Conservation (phyloP, 2,329 filamentous ascomycete species). For the Fusarium chlamydosporum region DNA sequence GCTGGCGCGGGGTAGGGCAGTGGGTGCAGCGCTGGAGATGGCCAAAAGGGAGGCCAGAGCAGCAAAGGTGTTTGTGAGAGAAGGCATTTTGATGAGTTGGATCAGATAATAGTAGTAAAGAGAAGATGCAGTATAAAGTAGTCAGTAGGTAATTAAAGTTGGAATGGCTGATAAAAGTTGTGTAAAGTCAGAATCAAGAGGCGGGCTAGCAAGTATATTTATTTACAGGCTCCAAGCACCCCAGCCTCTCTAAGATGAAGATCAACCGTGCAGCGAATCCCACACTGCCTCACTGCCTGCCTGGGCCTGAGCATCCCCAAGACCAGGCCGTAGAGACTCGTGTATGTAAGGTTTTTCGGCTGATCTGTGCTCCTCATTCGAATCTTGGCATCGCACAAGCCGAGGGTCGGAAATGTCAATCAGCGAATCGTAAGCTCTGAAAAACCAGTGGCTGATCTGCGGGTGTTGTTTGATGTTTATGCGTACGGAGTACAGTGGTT, state of each 20-base stretch:
- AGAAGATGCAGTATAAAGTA: background rate
- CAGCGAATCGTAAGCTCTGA: slow-evolving; percentile 20
- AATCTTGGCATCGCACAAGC: slow-evolving; percentile 29
- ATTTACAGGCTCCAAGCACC: background rate
- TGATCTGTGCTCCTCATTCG: slow-evolving; percentile 28
- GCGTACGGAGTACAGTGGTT: slow-evolving; percentile 20
- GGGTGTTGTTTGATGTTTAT: slow-evolving; percentile 28
- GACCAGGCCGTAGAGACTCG: slow-evolving; percentile 2
- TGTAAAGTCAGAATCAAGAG: background rate
- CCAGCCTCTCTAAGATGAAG: slow-evolving; percentile 33
- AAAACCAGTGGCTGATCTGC: slow-evolving; percentile 24
- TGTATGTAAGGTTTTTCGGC: slow-evolving; percentile 10
- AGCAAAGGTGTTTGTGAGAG: slow-evolving; percentile 16
- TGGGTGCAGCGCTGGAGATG: slow-evolving; percentile 25
- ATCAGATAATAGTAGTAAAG: no score
- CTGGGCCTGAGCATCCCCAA: background rate
- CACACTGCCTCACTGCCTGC: no score
- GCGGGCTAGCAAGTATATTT: slow-evolving; percentile 25
- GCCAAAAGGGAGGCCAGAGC: slow-evolving; percentile 32
- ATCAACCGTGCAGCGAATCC: slow-evolving; percentile 29
- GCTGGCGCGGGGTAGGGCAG: slow-evolving; percentile 25
- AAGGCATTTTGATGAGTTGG: slow-evolving; percentile 20
- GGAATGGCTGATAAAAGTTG: slow-evolving; percentile 3
- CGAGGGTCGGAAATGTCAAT: slow-evolving; percentile 1
- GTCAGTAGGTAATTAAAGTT: slow-evolving; percentile 1